Conservation (phyloP, 208 protist genomes). For the Trypanosoma theileri region DNA sequence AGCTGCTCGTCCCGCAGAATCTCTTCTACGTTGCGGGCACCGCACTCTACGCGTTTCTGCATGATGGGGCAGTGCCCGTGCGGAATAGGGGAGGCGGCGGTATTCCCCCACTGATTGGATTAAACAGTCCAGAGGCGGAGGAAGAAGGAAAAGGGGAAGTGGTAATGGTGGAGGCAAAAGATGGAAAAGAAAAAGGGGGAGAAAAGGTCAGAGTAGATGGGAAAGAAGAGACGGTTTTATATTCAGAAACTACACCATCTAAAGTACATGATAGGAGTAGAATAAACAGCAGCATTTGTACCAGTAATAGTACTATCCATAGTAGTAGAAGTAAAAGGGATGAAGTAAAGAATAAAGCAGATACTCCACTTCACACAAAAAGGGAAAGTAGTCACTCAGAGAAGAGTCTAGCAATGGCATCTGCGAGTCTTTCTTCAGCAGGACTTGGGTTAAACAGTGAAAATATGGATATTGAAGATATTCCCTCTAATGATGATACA, state of each 20-base stretch:
- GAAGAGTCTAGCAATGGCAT: not conserved
- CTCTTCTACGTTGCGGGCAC: conserved; percentile 73
- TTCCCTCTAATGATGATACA: conserved; percentile 18
- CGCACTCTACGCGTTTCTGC: conserved; percentile 72
- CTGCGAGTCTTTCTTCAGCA: too few relatives aligned
- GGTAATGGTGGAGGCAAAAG: not conserved
- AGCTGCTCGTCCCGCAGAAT: conserved; percentile 78
- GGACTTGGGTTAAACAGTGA: too few relatives aligned
- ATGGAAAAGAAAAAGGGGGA: not conserved
- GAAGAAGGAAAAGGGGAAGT: not conserved
- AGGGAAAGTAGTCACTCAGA: not conserved
- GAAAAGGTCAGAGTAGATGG: not conserved
- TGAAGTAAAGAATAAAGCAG: too few relatives aligned
- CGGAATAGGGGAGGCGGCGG: conserved; percentile 10
- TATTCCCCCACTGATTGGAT: conserved; percentile 30
- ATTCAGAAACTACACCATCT: too few relatives aligned
- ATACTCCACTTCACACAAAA: too few relatives aligned
- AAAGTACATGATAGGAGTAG: too few relatives aligned
- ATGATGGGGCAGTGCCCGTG: conserved; percentile 74
- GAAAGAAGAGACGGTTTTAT: not conserved
- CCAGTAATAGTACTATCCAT: too few relatives aligned
- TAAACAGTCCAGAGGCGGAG: conserved; percentile 4
- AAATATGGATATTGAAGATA: conserved; percentile 9
- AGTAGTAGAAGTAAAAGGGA: too few relatives aligned
- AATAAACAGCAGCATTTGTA: too few relatives aligned